These are phyloP conservation scores for Aschersonia sp. DNA, from an alignment of 2,329 filamentous ascomycete genomes.

Conservation along the genomic window DNA sequence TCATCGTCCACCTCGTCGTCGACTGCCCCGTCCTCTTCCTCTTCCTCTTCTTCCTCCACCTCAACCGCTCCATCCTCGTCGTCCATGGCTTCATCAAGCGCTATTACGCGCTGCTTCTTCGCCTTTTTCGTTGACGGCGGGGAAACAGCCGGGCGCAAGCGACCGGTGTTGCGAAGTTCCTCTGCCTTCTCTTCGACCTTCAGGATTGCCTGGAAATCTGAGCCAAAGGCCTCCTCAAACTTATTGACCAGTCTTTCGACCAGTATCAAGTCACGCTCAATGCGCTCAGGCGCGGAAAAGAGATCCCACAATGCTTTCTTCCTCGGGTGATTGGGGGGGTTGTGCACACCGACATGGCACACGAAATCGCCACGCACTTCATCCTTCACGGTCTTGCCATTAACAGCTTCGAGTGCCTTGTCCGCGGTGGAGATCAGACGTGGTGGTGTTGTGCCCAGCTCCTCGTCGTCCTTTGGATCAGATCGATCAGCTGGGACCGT, in stretches of 20 bases:
- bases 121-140: constrained; percentile 39
- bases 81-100: constrained; percentile 46
- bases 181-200: constrained; percentile 83
- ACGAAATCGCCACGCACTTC: constrained; percentile 90
- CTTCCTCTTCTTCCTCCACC: constrained; percentile 59
- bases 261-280: constrained; percentile 77
- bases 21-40: constrained; percentile 64
- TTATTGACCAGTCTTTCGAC: constrained; percentile 71
- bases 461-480: constrained; percentile 58
- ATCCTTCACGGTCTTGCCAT: constrained; percentile 94
- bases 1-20: constrained; percentile 87
- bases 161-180: constrained; percentile 59
- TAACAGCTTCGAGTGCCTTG: constrained; percentile 83
- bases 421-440: constrained; percentile 51
- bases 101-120: constrained; percentile 45
- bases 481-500: constrained; percentile 50
- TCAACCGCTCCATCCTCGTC: constrained; percentile 48
- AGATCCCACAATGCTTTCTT: constrained; percentile 97
- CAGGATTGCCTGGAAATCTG: constrained; percentile 58
- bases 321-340: constrained; percentile 67
- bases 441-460: constrained; percentile 39
- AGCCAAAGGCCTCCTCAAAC: constrained; percentile 71
- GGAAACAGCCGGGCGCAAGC: constrained; percentile 51
- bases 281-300: constrained; percentile 84
- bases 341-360: constrained; percentile 92